These are phyloP conservation scores for Globisporangium camurandrum DNA, from an alignment of 352 stramenopile species.

Conservation along the genomic window DNA sequence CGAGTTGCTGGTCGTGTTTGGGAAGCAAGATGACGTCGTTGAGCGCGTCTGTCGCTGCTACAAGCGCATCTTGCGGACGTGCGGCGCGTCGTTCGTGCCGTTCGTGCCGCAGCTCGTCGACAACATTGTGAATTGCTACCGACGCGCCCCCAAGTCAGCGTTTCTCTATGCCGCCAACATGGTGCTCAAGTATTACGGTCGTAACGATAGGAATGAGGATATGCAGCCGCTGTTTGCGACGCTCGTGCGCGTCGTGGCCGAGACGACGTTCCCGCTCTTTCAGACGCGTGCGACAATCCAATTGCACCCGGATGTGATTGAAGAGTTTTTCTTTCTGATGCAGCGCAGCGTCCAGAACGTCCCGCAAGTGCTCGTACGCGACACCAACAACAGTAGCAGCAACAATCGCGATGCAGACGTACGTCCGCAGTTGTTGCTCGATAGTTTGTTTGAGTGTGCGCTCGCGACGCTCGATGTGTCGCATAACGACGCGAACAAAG, in stretches of 20 bases:
- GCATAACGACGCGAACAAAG: conserved; percentile 93
- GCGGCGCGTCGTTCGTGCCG: conserved; percentile 45
- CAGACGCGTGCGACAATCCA: conserved; percentile 42
- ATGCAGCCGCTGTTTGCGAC: conserved; percentile 42
- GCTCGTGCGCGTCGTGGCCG: conserved; percentile 55
- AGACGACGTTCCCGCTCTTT: conserved; percentile 85
- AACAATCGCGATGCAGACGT: too few relatives aligned
- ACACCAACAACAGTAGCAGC: conserved; percentile 19
- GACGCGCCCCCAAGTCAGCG: conserved; percentile 71
- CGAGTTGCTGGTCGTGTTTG: conserved; percentile 71
- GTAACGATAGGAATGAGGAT: conserved; percentile 16
- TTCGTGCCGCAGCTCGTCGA: conserved; percentile 71
- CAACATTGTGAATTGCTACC: conserved; percentile 72
- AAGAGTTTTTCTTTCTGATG: conserved; percentile 96
- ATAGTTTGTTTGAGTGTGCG: conserved; percentile 78
- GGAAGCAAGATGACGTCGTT: conserved; percentile 65
- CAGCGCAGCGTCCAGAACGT: conserved; percentile 84
- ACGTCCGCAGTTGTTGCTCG: conserved; percentile 48
- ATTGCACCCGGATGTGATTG: conserved; percentile 89
- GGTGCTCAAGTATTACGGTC: conserved; percentile 72
- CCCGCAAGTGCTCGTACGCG: conserved; percentile 58
- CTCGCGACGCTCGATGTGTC: conserved; percentile 84
- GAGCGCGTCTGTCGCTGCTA: conserved; percentile 81
- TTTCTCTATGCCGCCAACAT: conserved; percentile 82
- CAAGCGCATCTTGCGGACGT: conserved; percentile 81